These are phyloP conservation scores for Scleromitrula shiraiana DNA, from an alignment of 2,329 filamentous ascomycete species.

Conservation along the genomic window DNA sequence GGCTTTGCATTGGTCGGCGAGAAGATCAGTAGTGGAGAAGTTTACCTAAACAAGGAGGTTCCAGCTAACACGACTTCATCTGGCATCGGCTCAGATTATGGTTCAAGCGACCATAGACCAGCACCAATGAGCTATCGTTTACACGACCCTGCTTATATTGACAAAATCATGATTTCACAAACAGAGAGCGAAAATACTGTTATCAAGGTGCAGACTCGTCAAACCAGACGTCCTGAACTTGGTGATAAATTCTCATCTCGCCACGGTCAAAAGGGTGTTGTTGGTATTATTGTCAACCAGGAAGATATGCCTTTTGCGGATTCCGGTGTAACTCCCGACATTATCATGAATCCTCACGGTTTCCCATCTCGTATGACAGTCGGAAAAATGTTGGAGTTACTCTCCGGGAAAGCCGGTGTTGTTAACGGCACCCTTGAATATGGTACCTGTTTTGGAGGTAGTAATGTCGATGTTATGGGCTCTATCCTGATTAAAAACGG, in stretches of 20 bases:
- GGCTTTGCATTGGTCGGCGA: slow-evolving; percentile 83
- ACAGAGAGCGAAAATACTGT: slow-evolving; percentile 81
- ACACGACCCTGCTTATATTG: slow-evolving; percentile 78
- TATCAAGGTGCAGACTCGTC: slow-evolving; percentile 92
- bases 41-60: slow-evolving; percentile 83
- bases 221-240: slow-evolving; percentile 88
- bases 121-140: slow-evolving; percentile 72
- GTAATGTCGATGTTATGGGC: slow-evolving; percentile 82
- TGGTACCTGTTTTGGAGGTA: slow-evolving; percentile 79
- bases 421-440: slow-evolving; percentile 80
- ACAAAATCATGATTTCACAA: slow-evolving; percentile 91
- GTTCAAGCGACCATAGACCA: slow-evolving; percentile 54
- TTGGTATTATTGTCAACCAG: slow-evolving; percentile 92
- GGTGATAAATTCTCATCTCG: slow-evolving; percentile 98
- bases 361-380: slow-evolving; percentile 99
- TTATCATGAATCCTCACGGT: slow-evolving; percentile 99
- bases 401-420: slow-evolving; percentile 90
- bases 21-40: slow-evolving; percentile 68
- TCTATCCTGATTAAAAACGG: slow-evolving; percentile 76
- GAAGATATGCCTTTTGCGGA: slow-evolving; percentile 97
- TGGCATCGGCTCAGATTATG: slow-evolving; percentile 60
- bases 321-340: slow-evolving; percentile 83
- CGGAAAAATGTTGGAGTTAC: slow-evolving; percentile 90
- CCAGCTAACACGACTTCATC: slow-evolving; percentile 71
- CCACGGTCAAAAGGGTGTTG: slow-evolving; percentile 96